Conservation (phyloP, 2,329 filamentous ascomycete species). For the Fusarium brachygibbosum region DNA sequence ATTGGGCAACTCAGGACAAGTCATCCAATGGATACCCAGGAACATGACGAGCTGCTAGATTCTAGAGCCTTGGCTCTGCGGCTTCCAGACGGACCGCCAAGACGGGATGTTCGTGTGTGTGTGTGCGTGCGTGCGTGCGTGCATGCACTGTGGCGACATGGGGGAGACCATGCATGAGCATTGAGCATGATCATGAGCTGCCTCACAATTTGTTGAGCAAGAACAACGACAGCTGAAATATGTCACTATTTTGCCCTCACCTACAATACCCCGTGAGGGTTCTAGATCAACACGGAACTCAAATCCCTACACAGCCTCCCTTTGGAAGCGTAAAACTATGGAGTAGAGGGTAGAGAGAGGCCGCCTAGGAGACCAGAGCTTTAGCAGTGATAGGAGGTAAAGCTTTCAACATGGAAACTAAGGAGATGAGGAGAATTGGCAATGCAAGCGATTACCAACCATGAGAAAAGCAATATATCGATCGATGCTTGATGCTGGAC, state of each 20-base stretch:
- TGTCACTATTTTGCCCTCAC: slow-evolving; percentile 17
- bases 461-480: not conserved
- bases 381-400: not conserved
- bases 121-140: slow-evolving; percentile 19
- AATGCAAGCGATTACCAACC: not conserved
- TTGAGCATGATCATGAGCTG: slow-evolving; percentile 13
- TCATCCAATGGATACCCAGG: not conserved
- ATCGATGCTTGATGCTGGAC: not conserved
- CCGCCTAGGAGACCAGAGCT: slow-evolving; percentile 25
- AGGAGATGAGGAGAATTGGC: not conserved
- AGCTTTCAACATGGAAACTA: not conserved
- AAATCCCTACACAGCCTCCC: slow-evolving; percentile 41
- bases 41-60: slow-evolving; percentile 18
- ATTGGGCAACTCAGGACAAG: slow-evolving; percentile 26
- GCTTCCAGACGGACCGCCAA: slow-evolving; percentile 35
- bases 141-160: slow-evolving; percentile 34
- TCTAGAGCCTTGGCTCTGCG: slow-evolving; percentile 37
- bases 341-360: slow-evolving; percentile 31
- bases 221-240: slow-evolving; percentile 16
- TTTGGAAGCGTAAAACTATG: slow-evolving; percentile 22
- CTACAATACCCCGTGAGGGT: not conserved
- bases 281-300: slow-evolving; percentile 1
- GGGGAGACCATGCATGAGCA: not conserved
- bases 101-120: slow-evolving; percentile 20
- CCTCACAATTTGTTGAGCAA: slow-evolving; percentile 24